A percentile compares a stretch with the other conserved stretches of the same genome.
These are phyloP conservation scores for Scheffersomyces coipomensis DNA, from an alignment of 805 yeast genomes.

Conservation along the genomic window DNA sequence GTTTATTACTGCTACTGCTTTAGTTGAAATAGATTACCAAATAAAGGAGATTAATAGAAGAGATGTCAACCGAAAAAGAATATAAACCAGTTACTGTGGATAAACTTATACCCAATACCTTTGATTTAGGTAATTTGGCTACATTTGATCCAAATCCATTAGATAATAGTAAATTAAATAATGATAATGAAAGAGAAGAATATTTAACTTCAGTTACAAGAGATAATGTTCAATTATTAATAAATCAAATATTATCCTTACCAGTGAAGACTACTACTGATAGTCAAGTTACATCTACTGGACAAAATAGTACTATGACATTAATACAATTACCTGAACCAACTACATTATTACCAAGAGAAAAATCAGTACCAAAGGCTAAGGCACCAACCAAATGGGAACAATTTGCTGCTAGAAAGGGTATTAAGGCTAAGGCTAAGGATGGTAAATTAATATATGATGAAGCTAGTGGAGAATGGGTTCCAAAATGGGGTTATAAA, in stretches of 20 bases:
- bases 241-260: constrained; percentile 85
- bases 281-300: constrained; percentile 54
- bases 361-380: constrained; percentile 89
- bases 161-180: constrained; percentile 57
- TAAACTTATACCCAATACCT: constrained; percentile 84
- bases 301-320: constrained; percentile 73
- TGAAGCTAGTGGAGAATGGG: constrained; percentile 92
- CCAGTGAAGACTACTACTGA: constrained; percentile 89
- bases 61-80: constrained; percentile 19
- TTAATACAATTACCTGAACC: constrained; percentile 85
- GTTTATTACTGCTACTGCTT: too few relatives aligned
- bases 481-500: constrained; percentile 96
- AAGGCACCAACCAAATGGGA: constrained; percentile 97
- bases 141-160: constrained; percentile 88
- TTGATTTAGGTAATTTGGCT: constrained; percentile 87
- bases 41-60: background rate
- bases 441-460: constrained; percentile 88
- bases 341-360: constrained; percentile 81
- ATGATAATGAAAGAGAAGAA: constrained; percentile 57
- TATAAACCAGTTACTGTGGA: constrained; percentile 82
- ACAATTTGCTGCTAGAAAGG: constrained; percentile 91
- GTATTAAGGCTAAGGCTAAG: constrained; percentile 86
- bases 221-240: constrained; percentile 88
- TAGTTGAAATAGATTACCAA: too few relatives aligned
- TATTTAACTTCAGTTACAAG: constrained; percentile 68